Conservation (phyloP, 352 stramenopile species). For the Saprolegnia parasitica region DNA sequence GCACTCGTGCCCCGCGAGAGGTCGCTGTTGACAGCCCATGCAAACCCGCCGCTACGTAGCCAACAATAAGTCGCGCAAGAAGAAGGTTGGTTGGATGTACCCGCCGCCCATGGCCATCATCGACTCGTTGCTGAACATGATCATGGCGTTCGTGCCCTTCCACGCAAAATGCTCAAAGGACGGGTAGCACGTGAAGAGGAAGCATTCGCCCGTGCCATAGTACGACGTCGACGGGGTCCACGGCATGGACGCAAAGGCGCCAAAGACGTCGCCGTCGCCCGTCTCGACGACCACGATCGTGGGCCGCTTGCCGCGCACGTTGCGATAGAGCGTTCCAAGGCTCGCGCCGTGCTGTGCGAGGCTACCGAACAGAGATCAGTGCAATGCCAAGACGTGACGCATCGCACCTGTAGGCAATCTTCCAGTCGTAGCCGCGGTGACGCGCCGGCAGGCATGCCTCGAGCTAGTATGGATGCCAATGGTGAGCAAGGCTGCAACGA, state of each 20-base stretch:
- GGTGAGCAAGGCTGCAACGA: too few species aligned
- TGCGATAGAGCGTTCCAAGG: constrained; percentile 53
- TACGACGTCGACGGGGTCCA: constrained; percentile 54
- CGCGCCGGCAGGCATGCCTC: constrained; percentile 48
- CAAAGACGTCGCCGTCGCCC: constrained; percentile 55
- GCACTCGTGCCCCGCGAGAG: constrained; percentile 51
- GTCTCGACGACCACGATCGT: constrained; percentile 65
- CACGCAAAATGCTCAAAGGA: constrained; percentile 58
- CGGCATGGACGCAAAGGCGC: constrained; percentile 45
- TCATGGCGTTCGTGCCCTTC: constrained; percentile 57
- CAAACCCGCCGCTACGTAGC: constrained; percentile 48
- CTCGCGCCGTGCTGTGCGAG: constrained; percentile 61
- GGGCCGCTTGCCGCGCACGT: constrained; percentile 36
- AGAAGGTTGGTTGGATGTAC: constrained; percentile 35
- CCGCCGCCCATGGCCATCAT: constrained; percentile 72
- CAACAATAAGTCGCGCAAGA: too few species aligned
- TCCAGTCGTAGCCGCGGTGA: constrained; percentile 61
- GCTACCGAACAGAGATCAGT: constrained; percentile 44
- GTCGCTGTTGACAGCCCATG: constrained; percentile 63
- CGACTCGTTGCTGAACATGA: constrained; percentile 65
- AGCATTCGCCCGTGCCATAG: constrained; percentile 66
- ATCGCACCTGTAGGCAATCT: constrained; percentile 29
- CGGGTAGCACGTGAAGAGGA: constrained; percentile 62
- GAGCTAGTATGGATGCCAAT: too few species aligned
- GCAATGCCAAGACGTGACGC: background rate